Base-by-base conservation (phyloP, 169 alveolate genomes). In the Plasmodium adleri region DNA sequence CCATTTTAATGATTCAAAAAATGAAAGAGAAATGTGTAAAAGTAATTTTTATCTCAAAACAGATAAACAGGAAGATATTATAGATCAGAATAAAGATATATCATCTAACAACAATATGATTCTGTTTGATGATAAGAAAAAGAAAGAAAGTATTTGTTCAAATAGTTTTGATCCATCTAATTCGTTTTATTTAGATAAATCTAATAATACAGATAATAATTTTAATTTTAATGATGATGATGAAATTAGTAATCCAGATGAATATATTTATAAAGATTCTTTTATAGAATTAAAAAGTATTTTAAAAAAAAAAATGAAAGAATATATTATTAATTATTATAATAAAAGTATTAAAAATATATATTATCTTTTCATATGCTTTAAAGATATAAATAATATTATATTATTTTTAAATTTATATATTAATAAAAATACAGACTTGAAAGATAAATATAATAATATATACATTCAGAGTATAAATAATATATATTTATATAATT, bases 401-500 rank as follows among this genome's bases (percentile, higher is more conserved):
- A 28, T 62, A 0, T 63, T 68, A 54, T 80, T 80, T 56, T 26
- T 80, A 56, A 80, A 56, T 80, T 43, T 26, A 3, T 80, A 80
- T 49, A 58, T 80, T 15, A 22, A 80, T 39, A 71, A 32, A 39
- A 52, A 80, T 80, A 52, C 73, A 13, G 39, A 43, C 8, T 52
- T 80, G 2, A 80, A 72, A 24, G 90, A 80, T 43, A 58, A 7
- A 8, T 80, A 80, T 32, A 62, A 68, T 28, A 15, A 28, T 43
- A 24, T 68, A 45, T 32, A 24, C 15, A 4, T 80, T 15, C 71
- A 80, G 15, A 39, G 90, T 26, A 58, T 80, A 39, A 80, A 80
- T 68, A 80, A 80, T 45, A 68, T 68, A 1, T 80, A 80, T 50
- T 56, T 80, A 66, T 80, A 80, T 28, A 68, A 80, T 68, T 80